Conservation (phyloP, 495 filamentous ascomycete species). For the Xylaria intraflava region DNA sequence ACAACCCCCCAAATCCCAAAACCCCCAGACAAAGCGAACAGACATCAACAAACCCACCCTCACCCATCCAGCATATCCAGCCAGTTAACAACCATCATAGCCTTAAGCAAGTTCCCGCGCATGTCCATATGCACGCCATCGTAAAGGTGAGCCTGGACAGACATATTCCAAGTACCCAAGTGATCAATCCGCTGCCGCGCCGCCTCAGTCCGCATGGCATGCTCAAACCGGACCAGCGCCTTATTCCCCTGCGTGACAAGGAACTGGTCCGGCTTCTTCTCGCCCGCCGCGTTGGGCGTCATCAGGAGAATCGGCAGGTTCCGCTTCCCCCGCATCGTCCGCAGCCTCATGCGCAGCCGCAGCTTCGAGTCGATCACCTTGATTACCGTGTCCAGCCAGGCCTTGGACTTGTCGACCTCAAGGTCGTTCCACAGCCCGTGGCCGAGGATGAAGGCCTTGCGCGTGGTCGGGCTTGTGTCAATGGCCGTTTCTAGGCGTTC, state of each 20-base stretch:
- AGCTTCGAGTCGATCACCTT: conserved; percentile 24
- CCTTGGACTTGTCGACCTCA: conserved; percentile 37
- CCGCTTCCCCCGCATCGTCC: conserved; percentile 4
- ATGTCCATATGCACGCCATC: conserved; percentile 51
- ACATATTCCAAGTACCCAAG: conserved; percentile 51
- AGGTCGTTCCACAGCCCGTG: conserved; percentile 50
- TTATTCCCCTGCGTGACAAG: conserved; percentile 47
- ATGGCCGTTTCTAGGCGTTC: conserved; percentile 34
- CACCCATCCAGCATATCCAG: conserved; percentile 30
- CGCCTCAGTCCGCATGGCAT: conserved; percentile 34
- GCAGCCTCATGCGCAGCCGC: conserved; percentile 13
- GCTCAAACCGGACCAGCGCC: conserved; percentile 43
- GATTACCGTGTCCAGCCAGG: conserved; percentile 40
- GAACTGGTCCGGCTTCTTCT: conserved; percentile 48
- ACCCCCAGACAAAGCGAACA: not conserved
- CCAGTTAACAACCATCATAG: conserved; percentile 54
- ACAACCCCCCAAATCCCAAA: too few species aligned
- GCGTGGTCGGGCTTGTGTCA: conserved; percentile 29
- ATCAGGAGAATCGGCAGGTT: conserved; percentile 41
- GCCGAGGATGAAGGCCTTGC: conserved; percentile 44
- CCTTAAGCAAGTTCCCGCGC: conserved; percentile 47
- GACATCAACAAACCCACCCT: not conserved
- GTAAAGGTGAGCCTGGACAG: conserved; percentile 45
- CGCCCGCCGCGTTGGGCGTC: conserved; percentile 48
- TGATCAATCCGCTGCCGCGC: conserved; percentile 40